Conservation (phyloP, 805 yeast species). For the Lipomyces yamadae region DNA sequence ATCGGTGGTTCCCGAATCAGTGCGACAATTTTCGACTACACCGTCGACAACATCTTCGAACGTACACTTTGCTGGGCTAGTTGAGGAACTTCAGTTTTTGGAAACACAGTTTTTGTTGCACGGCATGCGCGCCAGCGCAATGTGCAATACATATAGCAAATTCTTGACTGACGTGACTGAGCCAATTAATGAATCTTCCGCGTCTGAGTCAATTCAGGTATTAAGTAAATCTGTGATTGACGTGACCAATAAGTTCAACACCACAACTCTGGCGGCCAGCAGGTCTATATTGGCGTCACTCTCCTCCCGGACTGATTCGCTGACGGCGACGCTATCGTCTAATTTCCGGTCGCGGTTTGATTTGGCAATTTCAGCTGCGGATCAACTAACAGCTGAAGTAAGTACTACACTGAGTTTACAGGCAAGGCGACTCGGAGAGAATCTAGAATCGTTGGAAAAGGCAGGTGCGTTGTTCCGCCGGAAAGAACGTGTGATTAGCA, state of each 20-base stretch:
- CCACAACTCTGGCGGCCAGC: neutral
- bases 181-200: neutral
- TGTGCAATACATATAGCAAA: slow-evolving; percentile 16
- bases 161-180: slow-evolving; percentile 1
- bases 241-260: slow-evolving; percentile 13
- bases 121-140: slow-evolving; percentile 18
- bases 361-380: slow-evolving; percentile 31
- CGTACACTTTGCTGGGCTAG: slow-evolving; percentile 14
- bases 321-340: slow-evolving; percentile 20
- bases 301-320: slow-evolving; percentile 20
- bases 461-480: slow-evolving; percentile 23
- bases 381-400: slow-evolving; percentile 31
- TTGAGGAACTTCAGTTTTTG: slow-evolving; percentile 19
- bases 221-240: neutral
- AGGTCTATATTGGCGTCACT: neutral
- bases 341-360: slow-evolving; percentile 29
- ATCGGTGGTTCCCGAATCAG: neutral
- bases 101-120: slow-evolving; percentile 26
- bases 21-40: slow-evolving; percentile 6
- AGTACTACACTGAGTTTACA: slow-evolving; percentile 23
- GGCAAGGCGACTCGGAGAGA: slow-evolving; percentile 24
- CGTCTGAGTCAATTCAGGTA: slow-evolving; percentile 5
- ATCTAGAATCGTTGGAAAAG: slow-evolving; percentile 25
- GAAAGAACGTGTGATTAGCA: slow-evolving; percentile 13
- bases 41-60: slow-evolving; percentile 2